A percentile compares a stretch with the other conserved stretches of the same genome.
Evolutionary conservation across 2,329 filamentous ascomycete genomes (phyloP).

Genomic region (Exophiala sp.): DNA sequence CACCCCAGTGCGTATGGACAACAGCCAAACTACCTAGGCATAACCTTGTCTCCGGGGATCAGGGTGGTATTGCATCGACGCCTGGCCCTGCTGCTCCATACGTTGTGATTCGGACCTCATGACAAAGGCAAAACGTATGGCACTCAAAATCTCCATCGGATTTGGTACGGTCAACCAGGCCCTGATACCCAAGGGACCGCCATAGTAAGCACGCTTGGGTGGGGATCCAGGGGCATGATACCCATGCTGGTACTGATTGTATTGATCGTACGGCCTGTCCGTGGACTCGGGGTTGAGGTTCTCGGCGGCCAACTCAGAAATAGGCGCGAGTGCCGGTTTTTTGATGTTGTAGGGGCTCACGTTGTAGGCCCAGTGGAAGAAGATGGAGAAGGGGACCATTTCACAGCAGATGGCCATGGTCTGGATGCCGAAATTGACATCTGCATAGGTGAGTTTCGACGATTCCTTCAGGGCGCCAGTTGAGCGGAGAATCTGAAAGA

Average conservation of each 20-base stretch:
- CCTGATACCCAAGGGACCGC: background rate
- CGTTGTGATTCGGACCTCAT: no score
- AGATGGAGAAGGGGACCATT: slow-evolving; percentile 32
- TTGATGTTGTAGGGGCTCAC: slow-evolving; percentile 26
- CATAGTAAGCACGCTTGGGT: background rate
- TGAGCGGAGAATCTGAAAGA: slow-evolving; percentile 32
- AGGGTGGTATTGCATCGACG: no score
- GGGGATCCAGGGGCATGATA: background rate
- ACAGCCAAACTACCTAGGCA: no score
- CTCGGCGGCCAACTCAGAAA: no score
- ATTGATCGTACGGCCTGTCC: no score
- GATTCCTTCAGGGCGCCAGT: slow-evolving; percentile 27
- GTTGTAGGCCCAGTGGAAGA: slow-evolving; percentile 33
- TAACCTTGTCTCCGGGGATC: no score
- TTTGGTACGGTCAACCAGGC: background rate
- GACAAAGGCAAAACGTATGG: no score
- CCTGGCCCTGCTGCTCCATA: no score
- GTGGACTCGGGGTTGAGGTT: no score
- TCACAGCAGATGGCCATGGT: slow-evolving; percentile 33
- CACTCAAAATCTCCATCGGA: background rate
- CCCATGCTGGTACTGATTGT: background rate
- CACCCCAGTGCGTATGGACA: no score
- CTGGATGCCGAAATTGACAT: slow-evolving; percentile 32
- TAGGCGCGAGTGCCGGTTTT: no score
- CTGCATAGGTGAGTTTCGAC: slow-evolving; percentile 30